Percentiles rank a stretch among this genome's conserved stretches.
Conservation (phyloP, 352 stramenopile genomes). For the Albugo laibachii region DNA sequence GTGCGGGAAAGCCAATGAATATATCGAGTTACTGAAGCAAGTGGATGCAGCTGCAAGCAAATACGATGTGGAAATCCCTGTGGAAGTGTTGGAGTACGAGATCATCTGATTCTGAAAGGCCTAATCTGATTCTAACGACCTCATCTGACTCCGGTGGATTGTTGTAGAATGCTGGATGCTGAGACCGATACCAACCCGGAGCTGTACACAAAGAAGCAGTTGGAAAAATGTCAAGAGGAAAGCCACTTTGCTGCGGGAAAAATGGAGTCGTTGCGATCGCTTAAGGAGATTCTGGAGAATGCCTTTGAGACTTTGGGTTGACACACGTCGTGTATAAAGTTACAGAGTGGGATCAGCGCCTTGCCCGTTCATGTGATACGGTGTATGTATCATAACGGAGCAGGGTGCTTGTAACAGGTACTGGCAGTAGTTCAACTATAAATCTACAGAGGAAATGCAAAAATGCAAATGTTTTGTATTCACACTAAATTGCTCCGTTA, state of each 20-base stretch:
- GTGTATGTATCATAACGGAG: too few species aligned
- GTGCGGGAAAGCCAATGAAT: constrained; percentile 28
- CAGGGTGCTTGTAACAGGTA: too few species aligned
- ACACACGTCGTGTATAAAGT: too few species aligned
- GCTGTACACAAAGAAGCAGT: constrained; percentile 36
- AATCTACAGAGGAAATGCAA: too few species aligned
- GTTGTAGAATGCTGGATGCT: constrained; percentile 23
- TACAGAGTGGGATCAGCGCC: too few species aligned
- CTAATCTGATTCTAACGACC: constrained; percentile 1
- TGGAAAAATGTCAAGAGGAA: constrained; percentile 41
- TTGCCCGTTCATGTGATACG: too few species aligned
- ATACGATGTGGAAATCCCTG: constrained; percentile 35
- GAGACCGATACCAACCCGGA: constrained; percentile 38
- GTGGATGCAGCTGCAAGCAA: constrained; percentile 18
- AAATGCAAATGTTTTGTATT: too few species aligned
- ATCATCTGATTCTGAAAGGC: background rate
- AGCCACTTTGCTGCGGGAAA: constrained; percentile 21
- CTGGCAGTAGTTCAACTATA: too few species aligned
- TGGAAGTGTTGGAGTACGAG: constrained; percentile 36
- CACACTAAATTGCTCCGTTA: constrained; percentile 10
- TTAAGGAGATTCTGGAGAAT: constrained; percentile 24
- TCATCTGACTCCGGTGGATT: background rate
- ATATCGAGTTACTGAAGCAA: constrained; percentile 36
- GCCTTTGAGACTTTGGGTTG: too few species aligned
- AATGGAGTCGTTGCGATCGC: constrained; percentile 25